Evolutionary conservation across 768 basidiomycete genomes (phyloP).

Genomic region (Botryobasidium botryosum): DNA sequence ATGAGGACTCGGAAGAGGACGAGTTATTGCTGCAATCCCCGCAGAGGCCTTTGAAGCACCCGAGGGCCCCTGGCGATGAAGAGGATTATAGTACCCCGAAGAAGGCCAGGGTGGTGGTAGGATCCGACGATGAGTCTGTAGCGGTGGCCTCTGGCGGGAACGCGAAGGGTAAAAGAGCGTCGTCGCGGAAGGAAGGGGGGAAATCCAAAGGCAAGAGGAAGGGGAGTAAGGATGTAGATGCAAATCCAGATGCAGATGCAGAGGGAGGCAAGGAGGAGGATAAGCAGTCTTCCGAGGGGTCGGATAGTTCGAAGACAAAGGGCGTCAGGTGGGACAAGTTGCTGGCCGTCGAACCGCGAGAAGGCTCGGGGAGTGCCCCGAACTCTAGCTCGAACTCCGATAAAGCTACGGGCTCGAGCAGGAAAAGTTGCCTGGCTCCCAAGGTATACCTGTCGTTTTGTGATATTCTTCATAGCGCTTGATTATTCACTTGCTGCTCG

Average conservation of each 20-base stretch:
- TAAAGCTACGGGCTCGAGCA: not conserved
- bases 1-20: not conserved
- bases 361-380: too few relatives aligned
- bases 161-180: not conserved
- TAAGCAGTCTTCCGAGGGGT: too few relatives aligned
- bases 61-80: slow-evolving; percentile 60
- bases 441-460: not conserved
- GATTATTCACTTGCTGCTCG: too few relatives aligned
- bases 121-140: not conserved
- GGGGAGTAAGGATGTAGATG: not conserved
- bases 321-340: slow-evolving; percentile 1
- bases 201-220: slow-evolving; percentile 1
- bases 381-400: too few relatives aligned
- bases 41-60: slow-evolving; percentile 27
- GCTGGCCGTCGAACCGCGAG: not conserved
- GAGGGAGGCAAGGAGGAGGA: too few relatives aligned
- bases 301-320: not conserved
- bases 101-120: not conserved
- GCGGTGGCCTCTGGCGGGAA: not conserved
- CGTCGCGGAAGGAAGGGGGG: too few relatives aligned
- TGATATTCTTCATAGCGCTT: not conserved
- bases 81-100: slow-evolving; percentile 62
- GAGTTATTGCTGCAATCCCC: too few relatives aligned
- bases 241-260: not conserved
- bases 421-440: not conserved